Evolutionary conservation across 2,329 filamentous ascomycete genomes (phyloP), one percentile per base, ranked within the genome.

Genomic region (Claviceps maximensis): DNA sequence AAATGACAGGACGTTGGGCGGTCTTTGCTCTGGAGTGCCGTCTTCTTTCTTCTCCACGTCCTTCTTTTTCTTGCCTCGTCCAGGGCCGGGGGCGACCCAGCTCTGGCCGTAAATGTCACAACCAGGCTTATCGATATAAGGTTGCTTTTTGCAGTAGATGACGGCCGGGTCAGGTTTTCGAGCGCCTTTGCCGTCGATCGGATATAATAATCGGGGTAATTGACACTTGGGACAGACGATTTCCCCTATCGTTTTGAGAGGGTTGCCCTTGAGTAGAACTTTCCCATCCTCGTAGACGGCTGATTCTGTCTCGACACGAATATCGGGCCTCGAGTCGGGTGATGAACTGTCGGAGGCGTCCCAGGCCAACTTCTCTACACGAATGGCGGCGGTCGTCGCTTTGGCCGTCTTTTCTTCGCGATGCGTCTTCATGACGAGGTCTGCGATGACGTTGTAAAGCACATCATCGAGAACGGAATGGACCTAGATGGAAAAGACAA

Each of bases 61-160:
- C 74, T 87, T 89, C 77, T 85, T 89, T 73, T 86, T 87, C 72
- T 86, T 87, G 55, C 85, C 86, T 55, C 84, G 78, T 15, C 82
- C 82, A 23, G 82, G 82, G 0, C 79, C 79, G 23, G 84, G 83
- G 19, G 82, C 82, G 15, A 87, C 83, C 77, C 87, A 90, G 29
- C 84, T 87, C 67, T 89, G 87, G 50, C 85, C 86, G 67, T 89
- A 89, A 58, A 90, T 87, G 67, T 91, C 86, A 69, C 83, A 86
- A 55, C 85, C 85, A 2, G 81, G 75, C 64, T 86, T 83, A 59
- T 87, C 80, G 56, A 88, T 86, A 72, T 85, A 90, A 0, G 86
- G 86, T 56, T 85, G 82, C 58, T 83, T 82, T 68, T 87, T 87
- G 76, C 87, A 91, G 73, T 89, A 90, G 59, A 84, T 80, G 59